Conservation (phyloP, 345 rosid genomes). For the Gossypium australe region DNA sequence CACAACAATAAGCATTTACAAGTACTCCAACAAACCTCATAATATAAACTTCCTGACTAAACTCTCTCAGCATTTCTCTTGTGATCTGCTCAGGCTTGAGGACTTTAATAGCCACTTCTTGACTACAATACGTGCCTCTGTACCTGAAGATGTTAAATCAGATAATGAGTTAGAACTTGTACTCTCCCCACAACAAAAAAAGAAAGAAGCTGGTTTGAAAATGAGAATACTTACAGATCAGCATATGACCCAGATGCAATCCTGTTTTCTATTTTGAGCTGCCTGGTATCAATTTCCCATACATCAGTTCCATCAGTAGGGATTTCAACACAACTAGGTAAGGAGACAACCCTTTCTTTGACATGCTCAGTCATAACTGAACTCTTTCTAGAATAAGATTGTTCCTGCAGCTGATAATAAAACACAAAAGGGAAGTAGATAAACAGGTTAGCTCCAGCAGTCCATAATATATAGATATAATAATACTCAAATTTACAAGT, state of each 20-base stretch:
- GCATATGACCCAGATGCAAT: constrained; percentile 88
- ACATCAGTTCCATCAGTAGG: constrained; percentile 93
- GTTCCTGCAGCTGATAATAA: constrained; percentile 47
- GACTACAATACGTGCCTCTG: constrained; percentile 84
- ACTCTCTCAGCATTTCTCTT: constrained; percentile 71
- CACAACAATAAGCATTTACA: constrained; percentile 4
- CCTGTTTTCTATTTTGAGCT: constrained; percentile 62
- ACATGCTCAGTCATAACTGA: constrained; percentile 35
- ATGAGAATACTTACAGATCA: constrained; percentile 60
- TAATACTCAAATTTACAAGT: background rate
- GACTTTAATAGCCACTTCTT: constrained; percentile 91
- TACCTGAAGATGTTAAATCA: constrained; percentile 43
- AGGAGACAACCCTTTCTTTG: constrained; percentile 33
- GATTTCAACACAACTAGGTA: constrained; percentile 64
- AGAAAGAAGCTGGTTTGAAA: constrained; percentile 2
- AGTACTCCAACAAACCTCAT: constrained; percentile 62
- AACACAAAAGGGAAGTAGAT: constrained; percentile 23
- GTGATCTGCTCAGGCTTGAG: constrained; percentile 81
- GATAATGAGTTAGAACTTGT: constrained; percentile 10
- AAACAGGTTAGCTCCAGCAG: background rate
- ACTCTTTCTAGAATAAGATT: constrained; percentile 36
- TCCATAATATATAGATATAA: background rate
- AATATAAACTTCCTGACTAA: constrained; percentile 91
- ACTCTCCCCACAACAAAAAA: background rate
- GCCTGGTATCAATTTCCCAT: constrained; percentile 87